Evolutionary conservation across 2,329 filamentous ascomycete genomes (phyloP).

Genomic region (Penicillium rolfsii): DNA sequence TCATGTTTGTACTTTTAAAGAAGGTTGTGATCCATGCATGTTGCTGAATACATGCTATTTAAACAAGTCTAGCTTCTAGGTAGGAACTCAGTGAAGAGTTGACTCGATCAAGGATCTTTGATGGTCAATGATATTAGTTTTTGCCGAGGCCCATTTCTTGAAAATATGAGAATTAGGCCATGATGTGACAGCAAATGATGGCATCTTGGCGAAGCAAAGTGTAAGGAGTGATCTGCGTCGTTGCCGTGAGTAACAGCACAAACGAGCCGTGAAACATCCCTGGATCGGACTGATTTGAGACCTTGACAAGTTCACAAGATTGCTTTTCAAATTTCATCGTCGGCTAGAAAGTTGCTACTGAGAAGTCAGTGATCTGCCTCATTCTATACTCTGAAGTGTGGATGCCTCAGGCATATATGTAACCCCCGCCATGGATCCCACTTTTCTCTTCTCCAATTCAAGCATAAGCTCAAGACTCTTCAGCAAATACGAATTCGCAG

Average conservation of each 20-base stretch:
- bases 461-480: background rate
- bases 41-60: too few relatives aligned
- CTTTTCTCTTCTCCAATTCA: background rate
- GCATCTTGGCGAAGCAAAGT: background rate
- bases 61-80: too few relatives aligned
- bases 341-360: background rate
- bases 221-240: background rate
- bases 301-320: background rate
- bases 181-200: background rate
- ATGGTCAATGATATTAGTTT: background rate
- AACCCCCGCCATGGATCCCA: background rate
- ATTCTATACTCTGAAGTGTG: background rate
- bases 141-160: background rate
- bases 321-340: background rate
- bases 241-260: background rate
- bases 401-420: slow-evolving; percentile 9
- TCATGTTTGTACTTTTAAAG: too few relatives aligned
- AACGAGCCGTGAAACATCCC: background rate
- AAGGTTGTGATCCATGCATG: too few relatives aligned
- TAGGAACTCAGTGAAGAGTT: too few relatives aligned
- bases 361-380: background rate
- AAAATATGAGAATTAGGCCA: background rate
- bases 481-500: background rate
- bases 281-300: background rate
- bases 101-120: background rate